phyloP scores from a whole-genome alignment of 2,329 filamentous ascomycete genomes.

The Aspergillus unguis region DNA sequence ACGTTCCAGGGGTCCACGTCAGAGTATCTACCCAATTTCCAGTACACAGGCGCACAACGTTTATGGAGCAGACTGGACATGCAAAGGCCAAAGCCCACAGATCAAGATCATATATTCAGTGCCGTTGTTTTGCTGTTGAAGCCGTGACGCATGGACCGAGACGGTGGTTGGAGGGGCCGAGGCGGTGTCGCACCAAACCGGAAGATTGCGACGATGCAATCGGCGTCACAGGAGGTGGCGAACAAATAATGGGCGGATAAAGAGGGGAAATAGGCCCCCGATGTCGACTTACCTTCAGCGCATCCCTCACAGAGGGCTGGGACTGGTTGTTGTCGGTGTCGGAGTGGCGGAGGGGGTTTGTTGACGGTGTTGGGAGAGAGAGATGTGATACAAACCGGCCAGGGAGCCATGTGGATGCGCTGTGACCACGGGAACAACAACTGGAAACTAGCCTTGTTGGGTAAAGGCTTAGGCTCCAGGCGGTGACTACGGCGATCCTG shows the following conservation, averaged over 20 bases:
- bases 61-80: not conserved
- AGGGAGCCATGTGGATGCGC: conserved; percentile 13
- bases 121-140: conserved; percentile 11
- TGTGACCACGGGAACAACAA: conserved; percentile 18
- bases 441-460: not conserved
- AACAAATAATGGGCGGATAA: conserved; percentile 7
- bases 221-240: not conserved
- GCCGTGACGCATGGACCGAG: conserved; percentile 15
- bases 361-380: conserved; percentile 10
- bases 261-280: conserved; percentile 4
- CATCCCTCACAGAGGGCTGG: conserved; percentile 24
- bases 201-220: conserved; percentile 17
- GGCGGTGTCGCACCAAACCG: conserved; percentile 35
- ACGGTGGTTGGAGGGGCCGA: conserved; percentile 27
- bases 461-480: conserved; percentile 4
- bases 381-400: conserved; percentile 6
- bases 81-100: conserved; percentile 1
- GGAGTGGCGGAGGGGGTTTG: conserved; percentile 7
- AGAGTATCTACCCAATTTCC: conserved; percentile 6
- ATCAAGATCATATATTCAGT: conserved; percentile 14
- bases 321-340: conserved; percentile 4
- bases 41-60: too few relatives aligned
- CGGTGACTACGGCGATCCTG: conserved; percentile 14
- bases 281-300: conserved; percentile 20
- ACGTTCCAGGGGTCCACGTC: conserved; percentile 20